Base-by-base conservation (phyloP, 345 rosid genomes). In the Heritiera fomes region DNA sequence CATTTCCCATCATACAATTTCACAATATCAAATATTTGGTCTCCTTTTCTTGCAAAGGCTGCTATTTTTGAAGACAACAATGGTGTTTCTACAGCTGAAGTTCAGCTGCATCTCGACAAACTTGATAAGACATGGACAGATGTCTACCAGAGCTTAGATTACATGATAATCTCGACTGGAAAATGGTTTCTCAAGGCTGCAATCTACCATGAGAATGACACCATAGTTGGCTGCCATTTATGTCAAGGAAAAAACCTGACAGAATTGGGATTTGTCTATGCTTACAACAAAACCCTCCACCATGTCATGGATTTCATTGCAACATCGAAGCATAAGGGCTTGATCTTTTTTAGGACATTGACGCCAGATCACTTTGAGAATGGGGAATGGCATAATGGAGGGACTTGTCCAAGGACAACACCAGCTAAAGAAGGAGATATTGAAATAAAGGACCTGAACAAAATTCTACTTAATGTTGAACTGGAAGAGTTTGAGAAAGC, bases 151-250 rank as follows among this genome's bases (percentile, higher is more conserved):
- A 86, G 79, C 83, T 77, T 89, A 13, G 95, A 96, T 80, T 94
- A 91, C 77, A 77, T 85, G 60, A 90, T 96, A 41, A 84, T 96
- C 80, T 96, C 99, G 3, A 94, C 97, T 0, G 99, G 99, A 53
- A 94, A 96, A 86, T 96, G 99, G 99, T 96, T 89, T 82, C 93
- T 96, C 23, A 94, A 96, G 86, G 82, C 94, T 5, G 90, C 97
- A 30, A 82, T 96, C 75, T 96, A 96, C 82, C 88, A 96, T 28
- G 97, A 91, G 80, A 91, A 92, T n/a, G 82, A 83, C 56, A 88
- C 86, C 1, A 60, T 67, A 0, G 81, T 92, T 5, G 97, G 97
- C 82, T 96, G 99, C 85, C 97, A 96, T 84, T 78, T 80, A 64
- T 96, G 99, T 81, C 85, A 94, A 0, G 85, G 84, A 43, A 85